A percentile compares a stretch with the other conserved stretches of the same genome.
Conservation (phyloP, 2,329 filamentous ascomycete species). For the Fusarium ramigenum region DNA sequence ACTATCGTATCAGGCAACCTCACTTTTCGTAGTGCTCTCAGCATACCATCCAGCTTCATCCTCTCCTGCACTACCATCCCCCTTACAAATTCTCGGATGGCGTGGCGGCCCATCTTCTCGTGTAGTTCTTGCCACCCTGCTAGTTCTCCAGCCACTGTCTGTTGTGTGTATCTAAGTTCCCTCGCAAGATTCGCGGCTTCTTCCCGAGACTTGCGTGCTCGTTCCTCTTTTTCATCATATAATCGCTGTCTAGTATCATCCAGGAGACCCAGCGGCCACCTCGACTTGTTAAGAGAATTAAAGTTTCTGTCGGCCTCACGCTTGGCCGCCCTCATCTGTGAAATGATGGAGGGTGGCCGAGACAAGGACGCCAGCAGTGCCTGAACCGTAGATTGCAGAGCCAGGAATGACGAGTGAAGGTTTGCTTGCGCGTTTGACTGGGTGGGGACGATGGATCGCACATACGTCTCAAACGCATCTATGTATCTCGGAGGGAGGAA, state of each 20-base stretch:
- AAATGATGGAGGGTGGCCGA: slow-evolving; percentile 80
- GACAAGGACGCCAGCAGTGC: slow-evolving; percentile 83
- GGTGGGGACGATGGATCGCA: slow-evolving; percentile 69
- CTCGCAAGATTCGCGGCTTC: slow-evolving; percentile 80
- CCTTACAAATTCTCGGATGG: slow-evolving; percentile 78
- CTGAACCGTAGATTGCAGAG: slow-evolving; percentile 84
- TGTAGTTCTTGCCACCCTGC: slow-evolving; percentile 95
- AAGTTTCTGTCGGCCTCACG: slow-evolving; percentile 82
- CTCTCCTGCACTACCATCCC: slow-evolving; percentile 83
- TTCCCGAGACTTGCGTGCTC: slow-evolving; percentile 72
- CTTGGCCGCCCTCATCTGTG: slow-evolving; percentile 76
- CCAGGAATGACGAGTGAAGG: slow-evolving; percentile 80
- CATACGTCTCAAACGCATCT: slow-evolving; percentile 77
- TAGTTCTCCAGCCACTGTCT: slow-evolving; percentile 89
- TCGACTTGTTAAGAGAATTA: slow-evolving; percentile 76
- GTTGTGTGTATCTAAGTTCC: slow-evolving; percentile 91
- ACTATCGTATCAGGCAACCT: slow-evolving; percentile 36
- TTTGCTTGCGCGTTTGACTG: slow-evolving; percentile 77
- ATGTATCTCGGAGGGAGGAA: slow-evolving; percentile 77
- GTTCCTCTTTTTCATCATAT: slow-evolving; percentile 85
- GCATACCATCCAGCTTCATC: slow-evolving; percentile 81
- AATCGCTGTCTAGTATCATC: slow-evolving; percentile 88
- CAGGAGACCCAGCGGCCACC: slow-evolving; percentile 83
- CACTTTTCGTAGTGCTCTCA: slow-evolving; percentile 76
- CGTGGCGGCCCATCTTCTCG: slow-evolving; percentile 77